Evolutionary conservation across 2,329 filamentous ascomycete genomes (phyloP).

Genomic region (Neonectria neomacrospora): DNA sequence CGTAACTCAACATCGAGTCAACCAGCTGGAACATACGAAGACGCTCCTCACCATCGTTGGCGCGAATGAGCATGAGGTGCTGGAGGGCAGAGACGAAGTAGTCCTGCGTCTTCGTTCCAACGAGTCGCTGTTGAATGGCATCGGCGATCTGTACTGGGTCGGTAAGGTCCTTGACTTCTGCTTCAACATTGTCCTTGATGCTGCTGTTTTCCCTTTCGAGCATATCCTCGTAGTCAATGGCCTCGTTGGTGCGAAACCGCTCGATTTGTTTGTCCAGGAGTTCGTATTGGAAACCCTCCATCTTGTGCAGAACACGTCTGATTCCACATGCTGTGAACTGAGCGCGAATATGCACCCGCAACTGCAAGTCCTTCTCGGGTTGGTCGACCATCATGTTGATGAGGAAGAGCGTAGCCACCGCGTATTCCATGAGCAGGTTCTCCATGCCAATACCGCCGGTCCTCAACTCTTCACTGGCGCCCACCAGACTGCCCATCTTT

Average conservation of each 20-base stretch:
- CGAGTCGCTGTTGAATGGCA: conserved; percentile 86
- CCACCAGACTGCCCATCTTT: conserved; percentile 98
- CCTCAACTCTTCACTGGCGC: conserved; percentile 94
- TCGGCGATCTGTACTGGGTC: conserved; percentile 95
- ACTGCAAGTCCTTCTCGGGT: conserved; percentile 85
- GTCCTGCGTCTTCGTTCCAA: conserved; percentile 87
- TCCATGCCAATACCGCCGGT: conserved; percentile 98
- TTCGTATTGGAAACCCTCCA: conserved; percentile 98
- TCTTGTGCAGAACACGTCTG: conserved; percentile 93
- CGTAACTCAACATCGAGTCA: conserved; percentile 98
- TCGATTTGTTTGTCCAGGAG: conserved; percentile 98
- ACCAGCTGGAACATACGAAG: conserved; percentile 97
- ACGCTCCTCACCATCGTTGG: conserved; percentile 91
- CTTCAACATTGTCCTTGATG: conserved; percentile 87
- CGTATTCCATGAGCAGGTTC: conserved; percentile 99
- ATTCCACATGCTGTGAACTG: conserved; percentile 97
- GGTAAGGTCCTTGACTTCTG: conserved; percentile 88
- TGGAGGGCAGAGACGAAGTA: conserved; percentile 97
- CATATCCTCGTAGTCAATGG: conserved; percentile 98
- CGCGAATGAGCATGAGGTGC: conserved; percentile 90
- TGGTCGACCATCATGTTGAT: conserved; percentile 98
- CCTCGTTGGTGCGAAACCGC: conserved; percentile 90
- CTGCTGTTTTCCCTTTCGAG: conserved; percentile 91
- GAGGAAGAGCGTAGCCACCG: conserved; percentile 91
- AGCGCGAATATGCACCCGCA: conserved; percentile 92